These are phyloP conservation scores for Linum usitatissimum DNA, from an alignment of 345 rosid species.

Conservation along the genomic window DNA sequence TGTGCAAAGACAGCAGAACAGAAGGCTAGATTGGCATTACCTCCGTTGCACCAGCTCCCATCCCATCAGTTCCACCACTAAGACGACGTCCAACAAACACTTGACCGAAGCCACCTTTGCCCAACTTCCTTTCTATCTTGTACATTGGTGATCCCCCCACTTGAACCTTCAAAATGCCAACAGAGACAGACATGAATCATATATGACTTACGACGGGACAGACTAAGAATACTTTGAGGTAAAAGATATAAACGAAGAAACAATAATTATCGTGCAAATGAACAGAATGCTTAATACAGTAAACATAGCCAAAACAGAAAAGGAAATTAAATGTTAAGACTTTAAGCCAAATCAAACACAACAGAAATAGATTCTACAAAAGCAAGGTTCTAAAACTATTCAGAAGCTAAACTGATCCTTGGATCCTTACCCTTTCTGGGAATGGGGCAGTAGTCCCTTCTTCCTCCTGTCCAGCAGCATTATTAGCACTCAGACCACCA, in stretches of 20 bases:
- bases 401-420: background rate
- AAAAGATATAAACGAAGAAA: background rate
- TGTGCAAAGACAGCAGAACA: background rate
- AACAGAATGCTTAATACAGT: background rate
- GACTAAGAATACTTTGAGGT: no score
- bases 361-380: conserved; percentile 1
- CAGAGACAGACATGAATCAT: background rate
- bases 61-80: conserved; percentile 16
- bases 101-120: conserved; percentile 31
- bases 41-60: conserved; percentile 75
- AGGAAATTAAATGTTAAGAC: background rate
- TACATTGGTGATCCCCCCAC: conserved; percentile 26
- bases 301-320: background rate
- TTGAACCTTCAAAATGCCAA: conserved; percentile 19
- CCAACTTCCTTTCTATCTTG: conserved; percentile 25
- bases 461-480: conserved; percentile 18
- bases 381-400: background rate
- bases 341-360: background rate
- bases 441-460: conserved; percentile 23
- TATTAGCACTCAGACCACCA: conserved; percentile 28
- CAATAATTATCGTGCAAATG: background rate
- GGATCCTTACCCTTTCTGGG: conserved; percentile 19
- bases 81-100: conserved; percentile 29
- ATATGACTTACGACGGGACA: no score
- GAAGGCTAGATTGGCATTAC: conserved; percentile 24